Evolutionary conservation across 2,329 filamentous ascomycete genomes (phyloP), one percentile per base, ranked within the genome.

Genomic region (Zarea fungicola): DNA sequence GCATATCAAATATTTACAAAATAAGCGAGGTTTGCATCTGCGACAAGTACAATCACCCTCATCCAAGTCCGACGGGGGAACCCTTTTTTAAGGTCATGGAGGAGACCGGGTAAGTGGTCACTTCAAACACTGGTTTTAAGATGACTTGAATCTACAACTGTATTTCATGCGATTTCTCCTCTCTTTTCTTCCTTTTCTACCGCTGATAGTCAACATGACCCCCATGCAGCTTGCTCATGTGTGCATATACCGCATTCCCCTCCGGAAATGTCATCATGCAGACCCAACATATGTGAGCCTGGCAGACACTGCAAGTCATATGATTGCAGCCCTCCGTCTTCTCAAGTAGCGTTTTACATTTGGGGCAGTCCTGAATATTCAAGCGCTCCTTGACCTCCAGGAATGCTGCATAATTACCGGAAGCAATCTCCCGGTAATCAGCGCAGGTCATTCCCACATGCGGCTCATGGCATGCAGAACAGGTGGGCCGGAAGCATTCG

Each of bases 271-370:
- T 56, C 11, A 47, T 49, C 58, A 74, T 52, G 50, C 75, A 78
- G 3, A 67, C 60, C 72, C 73, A 78, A 51, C 74, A 78, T 25
- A 76, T 72, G 49, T 76, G 69, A 1, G 62, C 54, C 2, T 58
- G 52, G 49, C 74, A 78, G 1, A 52, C 55, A 1, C 23, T 34
- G 50, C 75, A 77, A 0, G 51, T 55, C 51, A 77, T 71, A 54
- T 77, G 72, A 52, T 75, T 67, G 52, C 75, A 78, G 0, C 74
- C 74, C 0, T 59, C 59, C 0, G 48, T 57, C 61, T 75, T 76
- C 52, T 74, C 65, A 2, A 76, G 66, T 2, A 62, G 45, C 2
- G 63, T 66, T 14, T 55, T 57, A 52, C 74, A 75, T 13, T 54
- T 56, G 0, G 68, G 71, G 31, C 73, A 76, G 36, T 67, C 59